phyloP scores from a whole-genome alignment of 352 stramenopile species.

The Phytophthora litchii region DNA sequence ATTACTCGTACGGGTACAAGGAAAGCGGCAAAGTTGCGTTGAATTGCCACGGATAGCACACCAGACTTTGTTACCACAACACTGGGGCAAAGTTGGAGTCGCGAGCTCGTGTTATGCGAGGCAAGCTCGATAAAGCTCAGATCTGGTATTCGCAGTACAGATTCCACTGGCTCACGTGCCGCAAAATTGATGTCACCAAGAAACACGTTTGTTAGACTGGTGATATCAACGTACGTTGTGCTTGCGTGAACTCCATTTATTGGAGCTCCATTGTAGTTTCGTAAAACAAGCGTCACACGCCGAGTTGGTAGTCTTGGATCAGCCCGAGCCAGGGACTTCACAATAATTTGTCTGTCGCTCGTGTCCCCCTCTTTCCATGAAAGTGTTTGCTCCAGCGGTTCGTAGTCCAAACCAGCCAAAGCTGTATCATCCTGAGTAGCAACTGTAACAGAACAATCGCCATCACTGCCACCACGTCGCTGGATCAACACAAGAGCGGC shows the following conservation, averaged over 20 bases:
- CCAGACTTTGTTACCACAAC: constrained; percentile 43
- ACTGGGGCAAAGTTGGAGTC: constrained; percentile 53
- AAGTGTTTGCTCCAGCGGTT: constrained; percentile 37
- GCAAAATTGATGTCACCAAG: constrained; percentile 66
- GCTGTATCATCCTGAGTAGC: constrained; percentile 54
- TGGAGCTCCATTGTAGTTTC: constrained; percentile 25
- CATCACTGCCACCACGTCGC: constrained; percentile 60
- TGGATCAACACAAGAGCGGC: constrained; percentile 57
- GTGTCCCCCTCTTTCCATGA: constrained; percentile 61
- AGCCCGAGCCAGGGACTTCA: constrained; percentile 44
- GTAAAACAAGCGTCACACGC: constrained; percentile 49
- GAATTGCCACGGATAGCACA: constrained; percentile 47
- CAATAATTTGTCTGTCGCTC: constrained; percentile 52
- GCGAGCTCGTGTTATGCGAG: constrained; percentile 54
- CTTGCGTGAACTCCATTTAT: constrained; percentile 39
- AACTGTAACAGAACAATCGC: constrained; percentile 46
- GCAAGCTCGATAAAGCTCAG: constrained; percentile 54
- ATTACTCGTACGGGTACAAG: constrained; percentile 30
- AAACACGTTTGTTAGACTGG: constrained; percentile 43
- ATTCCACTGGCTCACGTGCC: constrained; percentile 29
- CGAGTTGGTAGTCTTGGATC: constrained; percentile 32
- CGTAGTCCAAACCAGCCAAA: constrained; percentile 55
- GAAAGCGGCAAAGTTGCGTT: constrained; percentile 54
- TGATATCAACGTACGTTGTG: constrained; percentile 49
- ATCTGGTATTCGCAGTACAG: constrained; percentile 46